Evolutionary conservation across 106 monocot genomes (phyloP), one percentile per base, ranked within the genome.

Genomic region (Dendrobium chrysotoxum): DNA sequence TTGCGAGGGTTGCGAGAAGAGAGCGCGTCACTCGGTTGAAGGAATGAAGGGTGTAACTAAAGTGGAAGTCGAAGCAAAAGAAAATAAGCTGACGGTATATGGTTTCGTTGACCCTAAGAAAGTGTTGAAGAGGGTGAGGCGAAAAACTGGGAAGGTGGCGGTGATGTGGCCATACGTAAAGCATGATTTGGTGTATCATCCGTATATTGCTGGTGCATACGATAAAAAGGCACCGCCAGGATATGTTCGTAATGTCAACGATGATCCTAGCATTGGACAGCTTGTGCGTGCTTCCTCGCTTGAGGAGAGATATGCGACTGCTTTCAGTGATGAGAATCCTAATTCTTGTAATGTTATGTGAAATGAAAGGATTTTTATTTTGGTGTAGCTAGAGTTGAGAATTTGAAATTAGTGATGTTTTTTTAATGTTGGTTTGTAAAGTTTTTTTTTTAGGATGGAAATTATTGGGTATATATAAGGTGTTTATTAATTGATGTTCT

Each of bases 191-290:
- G 54, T 78, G 21, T 72, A 20, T 44, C 78, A 83, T 15, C 78
- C 83, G 18, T 83, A 78, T 53, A n/a, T 44, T 10, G 77, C 78
- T 35, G 78, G 77, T 1, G 78, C 78, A 4, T 83, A 83, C 55
- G 83, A 83, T 54, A 83, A 83, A 78, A 83, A 78, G 71, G 83
- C 83, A 55, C 83, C 83, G 23, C 83, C 78, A 13, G 83, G 83
- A 1, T 77, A 78, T 57, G 83, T 83, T 11, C 78, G 78, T 30
- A 66, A 72, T 47, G 77, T 83, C n/a, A 70, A 25, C 40, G 47
- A 30, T 31, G 46, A 42, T 1, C 40, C 78, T 26, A 50, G 13
- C 7, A 28, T 78, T 17, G 78, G 11, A 15, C 55, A 53, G 0
- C 50, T 55, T 4, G 58, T 5, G 2, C 77, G 76, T 5, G 46